phyloP scores from a whole-genome alignment of 495 filamentous ascomycete genomes.

The Daldinia concentrica region DNA sequence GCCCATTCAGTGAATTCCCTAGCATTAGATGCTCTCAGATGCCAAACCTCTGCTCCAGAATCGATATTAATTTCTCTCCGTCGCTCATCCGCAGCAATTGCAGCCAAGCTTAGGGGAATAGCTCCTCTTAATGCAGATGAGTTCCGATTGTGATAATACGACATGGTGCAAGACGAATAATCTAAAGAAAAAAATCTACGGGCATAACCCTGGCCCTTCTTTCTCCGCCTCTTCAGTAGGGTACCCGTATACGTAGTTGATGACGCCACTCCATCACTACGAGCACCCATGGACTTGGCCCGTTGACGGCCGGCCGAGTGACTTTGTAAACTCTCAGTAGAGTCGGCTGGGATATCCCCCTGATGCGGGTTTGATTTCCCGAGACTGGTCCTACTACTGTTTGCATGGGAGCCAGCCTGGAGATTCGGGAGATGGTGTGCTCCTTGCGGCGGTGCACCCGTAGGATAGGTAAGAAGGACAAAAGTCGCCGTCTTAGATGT shows the following conservation, averaged over 20 bases:
- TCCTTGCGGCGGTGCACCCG: constrained; percentile 80
- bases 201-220: constrained; percentile 92
- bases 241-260: constrained; percentile 72
- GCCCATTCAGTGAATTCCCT: constrained; percentile 91
- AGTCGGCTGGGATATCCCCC: constrained; percentile 56
- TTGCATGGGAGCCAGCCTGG: constrained; percentile 55
- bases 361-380: constrained; percentile 53
- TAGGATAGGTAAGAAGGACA: constrained; percentile 92
- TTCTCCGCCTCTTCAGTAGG: constrained; percentile 87
- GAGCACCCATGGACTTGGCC: constrained; percentile 45
- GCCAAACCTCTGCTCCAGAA: constrained; percentile 96
- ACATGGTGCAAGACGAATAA: constrained; percentile 87
- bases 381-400: constrained; percentile 61
- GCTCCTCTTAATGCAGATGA: constrained; percentile 90
- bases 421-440: constrained; percentile 71
- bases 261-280: constrained; percentile 49
- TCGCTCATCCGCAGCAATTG: constrained; percentile 85
- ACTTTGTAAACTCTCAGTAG: constrained; percentile 66
- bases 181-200: constrained; percentile 94
- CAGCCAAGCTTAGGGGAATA: constrained; percentile 89
- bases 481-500: constrained; percentile 94
- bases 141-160: constrained; percentile 93
- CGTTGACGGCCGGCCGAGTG: constrained; percentile 46
- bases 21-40: constrained; percentile 82
- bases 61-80: constrained; percentile 94